phyloP scores from a whole-genome alignment of 306 rosid genomes.

The Datisca glomerata region DNA sequence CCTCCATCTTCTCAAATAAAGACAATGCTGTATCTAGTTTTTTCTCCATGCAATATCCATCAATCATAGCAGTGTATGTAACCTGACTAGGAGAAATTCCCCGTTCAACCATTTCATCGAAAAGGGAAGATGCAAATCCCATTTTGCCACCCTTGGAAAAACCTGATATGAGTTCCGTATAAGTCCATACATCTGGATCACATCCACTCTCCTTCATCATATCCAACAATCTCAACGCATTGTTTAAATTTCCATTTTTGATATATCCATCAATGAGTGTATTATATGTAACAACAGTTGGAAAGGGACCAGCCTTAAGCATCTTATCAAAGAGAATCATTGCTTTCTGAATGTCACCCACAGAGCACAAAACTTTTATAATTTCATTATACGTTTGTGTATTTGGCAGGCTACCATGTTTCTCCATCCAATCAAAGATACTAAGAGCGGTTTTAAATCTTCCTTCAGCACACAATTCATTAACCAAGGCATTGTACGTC shows the following conservation, averaged over 20 bases:
- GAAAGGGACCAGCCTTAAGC: slow-evolving; percentile 25
- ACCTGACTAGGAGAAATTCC: slow-evolving; percentile 23
- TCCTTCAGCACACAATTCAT: slow-evolving; percentile 21
- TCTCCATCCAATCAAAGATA: slow-evolving; percentile 27
- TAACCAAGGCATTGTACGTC: slow-evolving; percentile 25
- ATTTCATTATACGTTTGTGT: slow-evolving; percentile 24
- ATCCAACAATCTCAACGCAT: slow-evolving; percentile 24
- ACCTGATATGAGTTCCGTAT: slow-evolving; percentile 26
- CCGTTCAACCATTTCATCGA: slow-evolving; percentile 24
- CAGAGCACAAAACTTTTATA: slow-evolving; percentile 23
- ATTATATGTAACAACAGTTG: slow-evolving; percentile 26
- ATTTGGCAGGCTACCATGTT: slow-evolving; percentile 19
- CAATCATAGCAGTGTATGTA: slow-evolving; percentile 27
- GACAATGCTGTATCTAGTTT: slow-evolving; percentile 21
- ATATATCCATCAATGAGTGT: slow-evolving; percentile 19
- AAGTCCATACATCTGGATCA: slow-evolving; percentile 29
- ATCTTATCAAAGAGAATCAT: slow-evolving; percentile 29
- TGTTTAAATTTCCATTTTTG: slow-evolving; percentile 17
- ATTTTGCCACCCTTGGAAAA: slow-evolving; percentile 15
- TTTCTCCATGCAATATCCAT: slow-evolving; percentile 20
- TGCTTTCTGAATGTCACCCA: slow-evolving; percentile 20
- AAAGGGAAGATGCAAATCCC: slow-evolving; percentile 15
- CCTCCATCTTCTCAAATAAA: slow-evolving; percentile 23
- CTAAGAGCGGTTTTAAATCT: slow-evolving; percentile 18
- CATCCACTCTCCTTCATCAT: slow-evolving; percentile 31